Evolutionary conservation across 805 yeast species (phyloP).

Genomic region (Tetrapisispora nanseiensis): DNA sequence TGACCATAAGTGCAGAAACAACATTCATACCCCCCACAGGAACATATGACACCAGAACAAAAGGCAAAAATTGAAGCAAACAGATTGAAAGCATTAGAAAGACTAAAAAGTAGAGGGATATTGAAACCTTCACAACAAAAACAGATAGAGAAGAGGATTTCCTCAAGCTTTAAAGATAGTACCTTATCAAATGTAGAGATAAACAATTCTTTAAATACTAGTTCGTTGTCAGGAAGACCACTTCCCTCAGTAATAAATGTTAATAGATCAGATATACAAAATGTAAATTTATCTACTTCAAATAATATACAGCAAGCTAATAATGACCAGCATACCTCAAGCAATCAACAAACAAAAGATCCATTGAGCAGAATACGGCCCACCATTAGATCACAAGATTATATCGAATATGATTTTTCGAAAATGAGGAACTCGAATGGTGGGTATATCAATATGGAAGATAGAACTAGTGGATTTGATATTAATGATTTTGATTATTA

Average conservation of each 20-base stretch:
- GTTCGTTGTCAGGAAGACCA: neutral
- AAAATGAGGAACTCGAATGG: slow-evolving; percentile 85
- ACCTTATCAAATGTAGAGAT: neutral
- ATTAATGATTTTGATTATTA: slow-evolving; percentile 27
- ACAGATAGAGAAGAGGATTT: slow-evolving; percentile 18
- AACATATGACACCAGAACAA: slow-evolving; percentile 22
- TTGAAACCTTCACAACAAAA: slow-evolving; percentile 15
- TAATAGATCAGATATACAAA: neutral
- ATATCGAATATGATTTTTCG: slow-evolving; percentile 78
- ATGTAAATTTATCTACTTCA: neutral
- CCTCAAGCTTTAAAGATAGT: neutral
- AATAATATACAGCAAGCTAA: neutral
- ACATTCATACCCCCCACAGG: too few relatives aligned
- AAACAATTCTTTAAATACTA: neutral
- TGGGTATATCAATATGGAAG: slow-evolving; percentile 51
- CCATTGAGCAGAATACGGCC: slow-evolving; percentile 32
- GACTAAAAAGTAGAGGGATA: slow-evolving; percentile 40
- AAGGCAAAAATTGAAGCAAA: slow-evolving; percentile 42
- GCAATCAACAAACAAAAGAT: slow-evolving; percentile 8
- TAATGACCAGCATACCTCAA: neutral
- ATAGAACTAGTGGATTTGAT: slow-evolving; percentile 8
- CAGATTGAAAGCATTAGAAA: slow-evolving; percentile 50
- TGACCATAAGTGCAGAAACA: too few relatives aligned
- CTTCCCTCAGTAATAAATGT: neutral
- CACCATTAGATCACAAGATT: slow-evolving; percentile 49